Evolutionary conservation across 805 yeast species (phyloP).

Genomic region (Yarrowia keelungensis): DNA sequence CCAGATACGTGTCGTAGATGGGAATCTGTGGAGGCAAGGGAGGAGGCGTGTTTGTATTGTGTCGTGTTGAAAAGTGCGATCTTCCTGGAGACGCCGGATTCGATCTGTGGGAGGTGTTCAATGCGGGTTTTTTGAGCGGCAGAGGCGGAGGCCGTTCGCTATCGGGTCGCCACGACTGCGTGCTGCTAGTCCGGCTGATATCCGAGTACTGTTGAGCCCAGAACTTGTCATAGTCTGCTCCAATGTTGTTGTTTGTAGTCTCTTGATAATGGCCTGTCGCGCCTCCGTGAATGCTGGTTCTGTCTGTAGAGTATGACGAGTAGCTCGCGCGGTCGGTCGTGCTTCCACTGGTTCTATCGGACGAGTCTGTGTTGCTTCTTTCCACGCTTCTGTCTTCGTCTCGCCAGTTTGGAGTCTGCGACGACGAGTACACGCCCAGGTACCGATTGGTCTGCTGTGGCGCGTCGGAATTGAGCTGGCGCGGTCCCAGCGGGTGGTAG

Average conservation of each 20-base stretch:
- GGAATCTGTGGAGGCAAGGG: slow-evolving; percentile 21
- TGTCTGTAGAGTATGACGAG: slow-evolving; percentile 13
- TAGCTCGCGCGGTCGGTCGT: slow-evolving; percentile 1
- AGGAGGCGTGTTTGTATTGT: slow-evolving; percentile 16
- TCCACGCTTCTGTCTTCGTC: slow-evolving; percentile 12
- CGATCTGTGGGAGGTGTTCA: slow-evolving; percentile 31
- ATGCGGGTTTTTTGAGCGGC: slow-evolving; percentile 31
- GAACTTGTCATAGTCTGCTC: slow-evolving; percentile 11
- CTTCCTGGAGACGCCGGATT: not conserved
- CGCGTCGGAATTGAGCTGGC: slow-evolving; percentile 25
- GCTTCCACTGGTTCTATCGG: not conserved
- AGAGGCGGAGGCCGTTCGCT: slow-evolving; percentile 21
- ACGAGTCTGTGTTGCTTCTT: slow-evolving; percentile 22
- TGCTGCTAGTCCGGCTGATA: slow-evolving; percentile 4
- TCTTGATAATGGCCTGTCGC: not conserved
- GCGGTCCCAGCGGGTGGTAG: slow-evolving; percentile 23
- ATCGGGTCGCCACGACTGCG: slow-evolving; percentile 27
- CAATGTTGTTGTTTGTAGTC: not conserved
- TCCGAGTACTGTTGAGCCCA: slow-evolving; percentile 27
- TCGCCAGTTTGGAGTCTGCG: slow-evolving; percentile 8
- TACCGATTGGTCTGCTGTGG: slow-evolving; percentile 15
- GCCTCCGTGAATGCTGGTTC: slow-evolving; percentile 8
- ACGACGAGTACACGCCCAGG: slow-evolving; percentile 9
- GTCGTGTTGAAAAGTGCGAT: not conserved
- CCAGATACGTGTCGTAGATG: slow-evolving; percentile 15